Conservation (phyloP, 148 eudicot genomes). For the Simmondsia chinensis region DNA sequence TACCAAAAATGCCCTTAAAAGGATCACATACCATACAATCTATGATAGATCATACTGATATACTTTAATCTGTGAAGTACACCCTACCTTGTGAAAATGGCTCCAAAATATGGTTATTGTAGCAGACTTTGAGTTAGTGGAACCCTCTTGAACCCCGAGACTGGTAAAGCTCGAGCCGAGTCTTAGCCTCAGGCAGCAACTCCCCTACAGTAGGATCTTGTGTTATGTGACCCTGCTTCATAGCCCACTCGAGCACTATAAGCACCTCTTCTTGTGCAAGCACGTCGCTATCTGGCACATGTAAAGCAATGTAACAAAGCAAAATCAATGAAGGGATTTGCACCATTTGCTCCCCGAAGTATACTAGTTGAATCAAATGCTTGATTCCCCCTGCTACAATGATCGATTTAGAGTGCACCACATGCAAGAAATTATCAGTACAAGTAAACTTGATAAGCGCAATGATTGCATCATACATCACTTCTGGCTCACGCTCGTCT, state of each 20-base stretch:
- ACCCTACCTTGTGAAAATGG: no score
- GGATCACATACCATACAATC: no score
- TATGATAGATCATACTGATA: no score
- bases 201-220: constrained; percentile 32
- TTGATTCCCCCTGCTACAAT: constrained; percentile 46
- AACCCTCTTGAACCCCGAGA: constrained; percentile 58
- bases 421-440: constrained; percentile 51
- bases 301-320: constrained; percentile 47
- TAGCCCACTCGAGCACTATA: constrained; percentile 56
- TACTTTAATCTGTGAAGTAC: no score
- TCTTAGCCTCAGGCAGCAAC: constrained; percentile 42
- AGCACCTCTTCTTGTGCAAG: constrained; percentile 61
- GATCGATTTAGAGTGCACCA: constrained; percentile 49
- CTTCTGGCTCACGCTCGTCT: constrained; percentile 52
- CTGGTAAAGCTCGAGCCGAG: constrained; percentile 63
- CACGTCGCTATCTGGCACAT: constrained; percentile 54
- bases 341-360: constrained; percentile 61
- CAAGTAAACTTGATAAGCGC: constrained; percentile 50
- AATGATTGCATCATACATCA: constrained; percentile 35
- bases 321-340: constrained; percentile 43
- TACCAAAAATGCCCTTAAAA: no score
- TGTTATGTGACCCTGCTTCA: constrained; percentile 43
- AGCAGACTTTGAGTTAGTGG: background rate
- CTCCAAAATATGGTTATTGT: no score
- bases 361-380: constrained; percentile 48